Evolutionary conservation across 1,284 basidiomycete genomes (phyloP), one percentile per base, ranked within the genome.

Genomic region (Ceratobasidium sp.): DNA sequence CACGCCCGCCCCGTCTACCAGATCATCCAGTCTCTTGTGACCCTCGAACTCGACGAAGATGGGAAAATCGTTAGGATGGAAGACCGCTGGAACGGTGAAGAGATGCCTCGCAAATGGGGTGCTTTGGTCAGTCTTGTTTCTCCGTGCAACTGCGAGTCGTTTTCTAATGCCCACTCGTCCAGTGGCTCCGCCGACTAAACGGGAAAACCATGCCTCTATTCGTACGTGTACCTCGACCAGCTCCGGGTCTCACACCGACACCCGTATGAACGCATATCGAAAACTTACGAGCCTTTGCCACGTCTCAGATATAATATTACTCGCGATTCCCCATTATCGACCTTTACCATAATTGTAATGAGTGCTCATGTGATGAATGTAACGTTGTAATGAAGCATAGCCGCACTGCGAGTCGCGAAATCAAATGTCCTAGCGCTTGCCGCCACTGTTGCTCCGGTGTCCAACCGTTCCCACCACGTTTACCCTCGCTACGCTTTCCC

Each of bases 21-120:
- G 68, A 71, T 54, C 8, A 34, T 71, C n/a, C 68, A 61, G 24
- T 71, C 68, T 27, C 54, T 71, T 41, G 56, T 71, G 19, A 49
- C 54, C 34, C 81, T 93, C 93, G 83, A 92, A 86, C 71, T 93
- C 86, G 7, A 89, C 91, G 80, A 93, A 93, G 74, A 95, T 92
- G 51, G 92, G 92, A 79, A 95, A 94, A 11, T 94, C 94, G 80
- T 89, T 90, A 8, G 95, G 93, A 78, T 89, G 68, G 68, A 71
- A 54, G 68, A 71, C 46, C 48, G 56, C n/a, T 71, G 68, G 68
- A 49, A 71, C 29, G 68, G 68, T 9, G 68, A 71, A 27, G 68
- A 71, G 22, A 54, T 43, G 56, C 68, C 68, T 51, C 68, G 68
- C 24, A 22, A 41, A 13, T 71, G 68, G 68, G 68, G 68, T 59